Percentiles rank a stretch among this genome's conserved stretches.
Evolutionary conservation across 306 rosid genomes (phyloP).

Genomic region (Prinsepia uniflora): DNA sequence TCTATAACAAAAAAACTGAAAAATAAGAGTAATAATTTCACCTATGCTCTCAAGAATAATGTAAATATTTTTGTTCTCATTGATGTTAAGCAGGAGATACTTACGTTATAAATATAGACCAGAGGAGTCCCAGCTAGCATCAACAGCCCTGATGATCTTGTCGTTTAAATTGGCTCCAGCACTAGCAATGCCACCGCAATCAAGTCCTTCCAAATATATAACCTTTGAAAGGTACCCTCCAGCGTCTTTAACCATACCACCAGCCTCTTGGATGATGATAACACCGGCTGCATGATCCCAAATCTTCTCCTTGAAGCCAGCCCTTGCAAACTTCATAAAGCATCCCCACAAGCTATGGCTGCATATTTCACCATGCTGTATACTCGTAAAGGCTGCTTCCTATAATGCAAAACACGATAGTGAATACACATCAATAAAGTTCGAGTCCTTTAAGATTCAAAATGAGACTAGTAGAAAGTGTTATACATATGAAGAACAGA

Average conservation of each 20-base stretch:
- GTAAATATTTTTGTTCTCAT: constrained; percentile 23
- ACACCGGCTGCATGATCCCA: constrained; percentile 99
- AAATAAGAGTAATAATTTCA: constrained; percentile 13
- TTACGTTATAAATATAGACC: constrained; percentile 55
- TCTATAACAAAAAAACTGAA: constrained; percentile 7
- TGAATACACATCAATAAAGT: too few relatives aligned
- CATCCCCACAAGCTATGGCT: constrained; percentile 94
- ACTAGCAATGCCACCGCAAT: constrained; percentile 84
- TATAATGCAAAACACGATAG: background rate
- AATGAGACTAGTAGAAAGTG: background rate
- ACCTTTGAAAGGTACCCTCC: constrained; percentile 85
- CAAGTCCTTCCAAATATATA: constrained; percentile 80
- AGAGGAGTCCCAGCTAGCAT: constrained; percentile 97
- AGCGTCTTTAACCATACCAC: constrained; percentile 93
- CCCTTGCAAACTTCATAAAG: constrained; percentile 98
- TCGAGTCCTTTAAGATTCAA: background rate
- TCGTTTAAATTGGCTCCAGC: constrained; percentile 70
- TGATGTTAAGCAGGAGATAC: constrained; percentile 7
- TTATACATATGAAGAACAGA: background rate
- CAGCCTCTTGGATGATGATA: constrained; percentile 87
- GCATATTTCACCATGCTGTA: constrained; percentile 98
- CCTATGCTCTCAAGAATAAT: background rate
- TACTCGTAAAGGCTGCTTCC: constrained; percentile 73
- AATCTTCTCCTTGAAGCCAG: constrained; percentile 94
- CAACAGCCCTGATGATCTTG: constrained; percentile 81